Conservation (phyloP, 169 alveolate genomes). For the Haemoproteus tartakovskyi region DNA sequence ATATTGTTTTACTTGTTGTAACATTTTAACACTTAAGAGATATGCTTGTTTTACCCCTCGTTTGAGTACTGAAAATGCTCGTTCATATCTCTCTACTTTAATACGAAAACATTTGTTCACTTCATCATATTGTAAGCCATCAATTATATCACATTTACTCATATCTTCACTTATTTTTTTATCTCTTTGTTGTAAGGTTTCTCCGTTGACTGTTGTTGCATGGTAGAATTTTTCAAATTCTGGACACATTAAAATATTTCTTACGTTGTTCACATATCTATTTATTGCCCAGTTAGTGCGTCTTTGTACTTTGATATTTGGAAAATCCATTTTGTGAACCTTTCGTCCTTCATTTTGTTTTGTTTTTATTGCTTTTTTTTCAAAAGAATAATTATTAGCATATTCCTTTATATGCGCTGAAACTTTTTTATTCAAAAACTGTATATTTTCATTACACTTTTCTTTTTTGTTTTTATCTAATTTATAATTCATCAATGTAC, state of each 20-base stretch:
- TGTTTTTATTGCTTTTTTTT: too few species aligned
- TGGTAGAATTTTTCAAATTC: conserved; percentile 1
- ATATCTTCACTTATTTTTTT: conserved; percentile 58
- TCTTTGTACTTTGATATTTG: too few species aligned
- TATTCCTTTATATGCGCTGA: too few species aligned
- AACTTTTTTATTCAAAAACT: too few species aligned
- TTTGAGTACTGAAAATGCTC: conserved; percentile 63
- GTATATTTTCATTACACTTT: too few species aligned
- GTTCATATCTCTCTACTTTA: conserved; percentile 58
- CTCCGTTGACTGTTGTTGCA: conserved; percentile 15
- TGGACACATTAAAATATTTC: conserved; percentile 11
- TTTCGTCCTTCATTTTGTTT: neutral
- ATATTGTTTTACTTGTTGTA: conserved; percentile 33
- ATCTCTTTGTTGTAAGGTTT: conserved; percentile 62
- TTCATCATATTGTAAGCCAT: conserved; percentile 62
- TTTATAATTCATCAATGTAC: too few species aligned
- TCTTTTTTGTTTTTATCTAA: too few species aligned
- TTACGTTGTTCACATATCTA: too few species aligned
- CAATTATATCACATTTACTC: conserved; percentile 53
- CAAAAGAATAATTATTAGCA: too few species aligned
- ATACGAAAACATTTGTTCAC: conserved; percentile 60
- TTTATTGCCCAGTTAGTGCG: too few species aligned
- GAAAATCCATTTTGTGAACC: neutral
- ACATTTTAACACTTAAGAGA: conserved; percentile 50
- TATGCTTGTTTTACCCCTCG: conserved; percentile 66